A percentile compares a stretch with the other conserved stretches of the same genome.
These are phyloP conservation scores for Vararia minispora DNA, from an alignment of 768 basidiomycete genomes.

Conservation along the genomic window DNA sequence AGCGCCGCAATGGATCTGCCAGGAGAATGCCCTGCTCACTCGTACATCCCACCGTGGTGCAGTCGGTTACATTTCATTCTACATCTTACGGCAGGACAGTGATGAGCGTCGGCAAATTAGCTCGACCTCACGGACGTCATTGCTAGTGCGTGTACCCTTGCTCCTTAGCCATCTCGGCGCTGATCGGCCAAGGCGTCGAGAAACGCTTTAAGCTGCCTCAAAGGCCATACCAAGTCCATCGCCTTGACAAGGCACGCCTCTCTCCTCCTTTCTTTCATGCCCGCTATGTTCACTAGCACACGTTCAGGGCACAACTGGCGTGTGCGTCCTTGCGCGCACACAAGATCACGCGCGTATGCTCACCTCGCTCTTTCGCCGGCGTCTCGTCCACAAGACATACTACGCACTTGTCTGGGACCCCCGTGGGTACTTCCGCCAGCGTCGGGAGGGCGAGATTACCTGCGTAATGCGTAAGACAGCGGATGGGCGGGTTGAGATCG, in stretches of 20 bases:
- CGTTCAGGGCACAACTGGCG: constrained; percentile 11
- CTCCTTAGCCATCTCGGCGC: no score
- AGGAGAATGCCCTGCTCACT: no score
- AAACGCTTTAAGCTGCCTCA: no score
- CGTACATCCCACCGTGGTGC: no score
- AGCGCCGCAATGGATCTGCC: constrained; percentile 12
- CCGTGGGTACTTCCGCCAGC: no score
- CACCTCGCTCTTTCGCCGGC: constrained; percentile 10
- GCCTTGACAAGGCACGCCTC: constrained; percentile 14
- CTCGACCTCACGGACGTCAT: no score
- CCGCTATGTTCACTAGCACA: not conserved
- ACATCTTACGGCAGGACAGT: no score
- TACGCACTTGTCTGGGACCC: constrained; percentile 12
- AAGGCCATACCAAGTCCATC: constrained; percentile 12
- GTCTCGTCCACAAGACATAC: constrained; percentile 8
- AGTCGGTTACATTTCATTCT: no score
- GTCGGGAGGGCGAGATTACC: constrained; percentile 2
- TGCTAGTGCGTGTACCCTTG: no score
- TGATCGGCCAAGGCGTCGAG: no score
- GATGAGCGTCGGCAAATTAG: no score
- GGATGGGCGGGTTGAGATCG: constrained; percentile 9
- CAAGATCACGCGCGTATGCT: constrained; percentile 8
- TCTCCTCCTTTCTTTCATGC: not conserved
- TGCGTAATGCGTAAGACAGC: not conserved
- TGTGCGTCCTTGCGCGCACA: constrained; percentile 10